These are phyloP conservation scores for Viola odorata DNA, from an alignment of 345 rosid genomes.

Conservation along the genomic window DNA sequence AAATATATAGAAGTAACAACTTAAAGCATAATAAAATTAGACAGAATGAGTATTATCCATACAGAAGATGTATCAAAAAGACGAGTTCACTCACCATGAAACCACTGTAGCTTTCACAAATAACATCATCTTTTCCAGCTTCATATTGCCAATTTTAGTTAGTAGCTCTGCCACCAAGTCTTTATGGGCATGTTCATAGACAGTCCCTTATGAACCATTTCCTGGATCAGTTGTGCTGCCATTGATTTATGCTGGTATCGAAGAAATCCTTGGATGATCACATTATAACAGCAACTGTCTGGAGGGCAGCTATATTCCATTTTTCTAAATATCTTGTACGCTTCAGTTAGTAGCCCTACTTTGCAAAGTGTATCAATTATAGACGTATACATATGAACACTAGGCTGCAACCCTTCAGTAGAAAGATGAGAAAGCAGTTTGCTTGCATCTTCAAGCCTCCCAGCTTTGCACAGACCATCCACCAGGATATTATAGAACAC, in stretches of 20 bases:
- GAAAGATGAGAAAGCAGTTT: background rate
- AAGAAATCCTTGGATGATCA: background rate
- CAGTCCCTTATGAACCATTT: background rate
- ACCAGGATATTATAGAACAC: background rate
- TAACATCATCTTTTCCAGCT: no score
- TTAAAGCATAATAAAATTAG: no score
- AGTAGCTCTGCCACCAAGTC: no score
- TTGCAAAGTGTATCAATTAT: background rate
- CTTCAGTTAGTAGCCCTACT: background rate
- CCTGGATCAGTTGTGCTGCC: background rate
- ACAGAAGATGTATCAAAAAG: no score
- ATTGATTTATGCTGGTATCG: background rate
- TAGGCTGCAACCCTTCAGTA: background rate
- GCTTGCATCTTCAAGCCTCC: background rate
- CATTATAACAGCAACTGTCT: background rate
- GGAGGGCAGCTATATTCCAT: background rate
- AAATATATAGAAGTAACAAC: no score
- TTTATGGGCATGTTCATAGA: background rate
- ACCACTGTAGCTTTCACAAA: no score
- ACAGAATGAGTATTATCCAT: no score
- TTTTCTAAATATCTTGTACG: background rate
- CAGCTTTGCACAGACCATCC: background rate
- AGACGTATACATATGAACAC: background rate
- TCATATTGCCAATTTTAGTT: no score
- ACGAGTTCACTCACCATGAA: no score